These are phyloP conservation scores for Sugiyamaella sp. DNA, from an alignment of 1,139 yeast species.

Conservation along the genomic window DNA sequence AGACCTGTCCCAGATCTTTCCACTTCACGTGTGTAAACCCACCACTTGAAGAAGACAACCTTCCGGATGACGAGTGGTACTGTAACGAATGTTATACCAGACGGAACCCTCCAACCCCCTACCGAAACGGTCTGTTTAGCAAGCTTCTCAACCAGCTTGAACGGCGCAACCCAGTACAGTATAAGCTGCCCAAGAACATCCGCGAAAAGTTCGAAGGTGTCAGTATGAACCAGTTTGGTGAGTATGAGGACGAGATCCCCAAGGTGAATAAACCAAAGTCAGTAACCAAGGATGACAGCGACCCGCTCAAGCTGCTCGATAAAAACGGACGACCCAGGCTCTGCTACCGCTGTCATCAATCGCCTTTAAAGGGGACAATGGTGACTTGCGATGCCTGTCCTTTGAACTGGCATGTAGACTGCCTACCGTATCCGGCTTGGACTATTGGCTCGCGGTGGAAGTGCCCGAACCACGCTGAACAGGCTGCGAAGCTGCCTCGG, in stretches of 20 bases:
- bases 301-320: conserved; percentile 67
- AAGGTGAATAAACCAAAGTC: conserved; percentile 45
- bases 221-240: conserved; percentile 66
- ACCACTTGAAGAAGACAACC: conserved; percentile 69
- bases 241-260: conserved; percentile 61
- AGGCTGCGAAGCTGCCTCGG: conserved; percentile 50
- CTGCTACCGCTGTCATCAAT: conserved; percentile 76
- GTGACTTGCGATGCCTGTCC: conserved; percentile 86
- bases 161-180: conserved; percentile 69
- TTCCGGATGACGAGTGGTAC: conserved; percentile 91
- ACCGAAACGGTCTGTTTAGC: conserved; percentile 55
- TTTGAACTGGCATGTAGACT: conserved; percentile 90
- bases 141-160: conserved; percentile 62
- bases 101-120: conserved; percentile 42
- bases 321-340: conserved; percentile 63
- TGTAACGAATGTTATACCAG: conserved; percentile 66
- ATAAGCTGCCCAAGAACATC: conserved; percentile 66
- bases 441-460: conserved; percentile 85
- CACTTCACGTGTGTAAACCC: conserved; percentile 93
- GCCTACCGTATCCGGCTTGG: conserved; percentile 81
- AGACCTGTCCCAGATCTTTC: conserved; percentile 86
- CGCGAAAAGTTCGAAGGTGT: conserved; percentile 79
- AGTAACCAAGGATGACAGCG: conserved; percentile 51
- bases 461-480: conserved; percentile 86
- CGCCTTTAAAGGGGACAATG: conserved; percentile 61